Evolutionary conservation across 108 stramenopile species (phyloP).

Genomic region (Hondaea fermentalgiana): DNA sequence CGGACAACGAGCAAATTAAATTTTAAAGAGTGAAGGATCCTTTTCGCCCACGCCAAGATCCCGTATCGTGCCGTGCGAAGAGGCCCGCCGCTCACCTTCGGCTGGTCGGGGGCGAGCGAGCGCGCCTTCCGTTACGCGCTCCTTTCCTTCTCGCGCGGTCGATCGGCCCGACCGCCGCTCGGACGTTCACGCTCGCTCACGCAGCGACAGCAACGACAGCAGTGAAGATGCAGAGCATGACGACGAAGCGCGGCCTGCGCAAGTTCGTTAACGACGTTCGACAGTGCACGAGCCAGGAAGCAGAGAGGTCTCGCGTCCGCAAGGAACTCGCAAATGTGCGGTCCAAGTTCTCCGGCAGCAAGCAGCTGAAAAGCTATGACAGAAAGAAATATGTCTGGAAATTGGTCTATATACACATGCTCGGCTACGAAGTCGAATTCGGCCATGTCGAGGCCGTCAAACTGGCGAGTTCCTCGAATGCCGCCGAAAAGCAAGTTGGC

Average conservation of each 20-base stretch:
- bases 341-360: constrained; percentile 79
- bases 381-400: constrained; percentile 99
- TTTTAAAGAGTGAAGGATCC: no score
- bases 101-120: no score
- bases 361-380: constrained; percentile 71
- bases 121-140: no score
- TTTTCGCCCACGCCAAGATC: no score
- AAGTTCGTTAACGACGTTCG: constrained; percentile 28
- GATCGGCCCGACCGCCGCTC: no score
- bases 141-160: no score
- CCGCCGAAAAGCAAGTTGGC: constrained; percentile 86
- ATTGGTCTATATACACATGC: constrained; percentile 90
- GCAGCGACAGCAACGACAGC: background rate
- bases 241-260: constrained; percentile 19
- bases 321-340: constrained; percentile 97
- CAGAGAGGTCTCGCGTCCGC: constrained; percentile 79
- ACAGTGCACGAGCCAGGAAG: constrained; percentile 51
- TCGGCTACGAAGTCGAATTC: constrained; percentile 98
- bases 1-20: no score
- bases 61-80: no score
- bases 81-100: no score
- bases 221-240: background rate
- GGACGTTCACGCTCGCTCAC: background rate
- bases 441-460: constrained; percentile 87
- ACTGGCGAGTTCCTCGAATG: constrained; percentile 73